phyloP scores from a whole-genome alignment of 2,329 filamentous ascomycete genomes.

The Epichloe sibirici region DNA sequence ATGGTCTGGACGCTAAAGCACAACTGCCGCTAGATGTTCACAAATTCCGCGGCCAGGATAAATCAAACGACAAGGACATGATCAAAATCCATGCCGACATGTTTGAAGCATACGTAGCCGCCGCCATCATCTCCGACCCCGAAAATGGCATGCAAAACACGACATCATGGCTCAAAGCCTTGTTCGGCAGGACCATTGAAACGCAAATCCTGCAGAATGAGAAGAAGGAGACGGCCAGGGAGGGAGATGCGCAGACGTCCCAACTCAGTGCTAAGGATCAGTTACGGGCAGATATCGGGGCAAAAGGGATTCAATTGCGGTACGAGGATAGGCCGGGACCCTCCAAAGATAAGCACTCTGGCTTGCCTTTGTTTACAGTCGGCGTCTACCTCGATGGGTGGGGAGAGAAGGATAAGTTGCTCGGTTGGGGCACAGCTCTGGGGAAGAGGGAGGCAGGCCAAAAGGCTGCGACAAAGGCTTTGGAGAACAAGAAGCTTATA shows the following conservation, averaged over 20 bases:
- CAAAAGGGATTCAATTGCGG: conserved; percentile 43
- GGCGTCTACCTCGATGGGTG: conserved; percentile 56
- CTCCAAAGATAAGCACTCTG: conserved; percentile 40
- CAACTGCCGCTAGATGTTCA: conserved; percentile 37
- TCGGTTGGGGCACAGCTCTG: conserved; percentile 52
- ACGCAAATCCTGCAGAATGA: conserved; percentile 33
- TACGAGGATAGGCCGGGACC: conserved; percentile 46
- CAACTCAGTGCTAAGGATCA: conserved; percentile 17
- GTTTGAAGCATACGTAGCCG: conserved; percentile 84
- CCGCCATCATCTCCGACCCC: conserved; percentile 57
- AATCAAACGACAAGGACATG: conserved; percentile 36
- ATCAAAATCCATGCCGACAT: conserved; percentile 74
- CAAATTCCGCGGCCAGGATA: conserved; percentile 15
- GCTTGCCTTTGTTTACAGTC: conserved; percentile 47
- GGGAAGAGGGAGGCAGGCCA: conserved; percentile 59
- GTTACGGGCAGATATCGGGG: conserved; percentile 31
- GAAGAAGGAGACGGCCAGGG: background rate
- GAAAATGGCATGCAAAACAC: conserved; percentile 47
- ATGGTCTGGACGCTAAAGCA: conserved; percentile 56
- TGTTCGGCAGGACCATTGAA: conserved; percentile 59
- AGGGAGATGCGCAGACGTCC: background rate
- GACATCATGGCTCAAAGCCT: conserved; percentile 57
- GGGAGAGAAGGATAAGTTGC: conserved; percentile 48
- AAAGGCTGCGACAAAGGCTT: conserved; percentile 50
- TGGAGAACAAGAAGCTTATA: conserved; percentile 55